These are phyloP conservation scores for Daucus carota DNA, from an alignment of 129 eudicot genomes.

Conservation along the genomic window DH1_v3.0 NC_030383.2:2609501-2610000, in stretches of 20 bases:
- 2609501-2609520: neutral
- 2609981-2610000: neutral
- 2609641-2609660: neutral
- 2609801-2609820: neutral
- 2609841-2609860: conserved; percentile 3
- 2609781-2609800: neutral
- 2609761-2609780: neutral
- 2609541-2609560: neutral
- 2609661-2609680: neutral
- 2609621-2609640: conserved; percentile 1
- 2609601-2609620: conserved; percentile 1
- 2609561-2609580: neutral
- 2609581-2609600: neutral
- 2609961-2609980: neutral
- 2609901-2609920: neutral
- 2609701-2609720: neutral
- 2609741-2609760: neutral
- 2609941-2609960: neutral
- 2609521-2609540: neutral
- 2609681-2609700: neutral
- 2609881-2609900: neutral
- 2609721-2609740: neutral
- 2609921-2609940: conserved; percentile 1
- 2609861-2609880: neutral
- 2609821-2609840: conserved; percentile 2